phyloP scores from a whole-genome alignment of 139 green algal genomes.

The Tetraselmis chui region DNA sequence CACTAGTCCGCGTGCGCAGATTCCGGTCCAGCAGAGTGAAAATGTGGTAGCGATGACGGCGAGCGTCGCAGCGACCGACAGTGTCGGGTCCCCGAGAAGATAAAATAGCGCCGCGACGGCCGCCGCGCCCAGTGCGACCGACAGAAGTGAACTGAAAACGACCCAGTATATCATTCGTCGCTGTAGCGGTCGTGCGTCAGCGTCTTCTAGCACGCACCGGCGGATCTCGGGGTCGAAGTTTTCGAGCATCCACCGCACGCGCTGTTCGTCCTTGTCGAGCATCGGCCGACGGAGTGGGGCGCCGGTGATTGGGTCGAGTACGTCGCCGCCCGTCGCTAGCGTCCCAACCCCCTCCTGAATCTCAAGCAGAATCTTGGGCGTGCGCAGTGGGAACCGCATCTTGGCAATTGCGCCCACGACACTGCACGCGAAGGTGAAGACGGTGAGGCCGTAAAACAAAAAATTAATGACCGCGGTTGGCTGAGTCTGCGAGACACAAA shows the following conservation, averaged over 20 bases:
- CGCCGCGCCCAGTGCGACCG: background rate
- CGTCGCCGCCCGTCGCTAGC: background rate
- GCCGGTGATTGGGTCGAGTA: background rate
- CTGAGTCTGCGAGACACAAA: background rate
- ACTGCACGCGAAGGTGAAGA: background rate
- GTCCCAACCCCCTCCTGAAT: background rate
- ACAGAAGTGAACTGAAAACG: background rate
- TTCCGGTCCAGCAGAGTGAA: background rate
- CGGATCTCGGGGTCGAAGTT: background rate
- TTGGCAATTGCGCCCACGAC: background rate
- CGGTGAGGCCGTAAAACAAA: background rate
- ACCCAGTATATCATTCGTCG: background rate
- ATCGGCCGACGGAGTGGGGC: background rate
- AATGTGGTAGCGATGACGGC: background rate
- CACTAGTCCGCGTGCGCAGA: background rate
- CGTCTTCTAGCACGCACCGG: background rate
- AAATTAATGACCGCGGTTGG: background rate
- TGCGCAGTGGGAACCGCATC: background rate
- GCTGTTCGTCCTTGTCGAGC: background rate
- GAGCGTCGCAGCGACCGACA: background rate
- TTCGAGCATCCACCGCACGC: background rate
- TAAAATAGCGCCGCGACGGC: background rate
- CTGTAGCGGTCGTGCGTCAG: background rate
- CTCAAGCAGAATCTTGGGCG: background rate
- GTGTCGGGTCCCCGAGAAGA: background rate